Evolutionary conservation across 2,329 filamentous ascomycete genomes (phyloP).

Genomic region (Neofusicoccum kwambonambiense): DNA sequence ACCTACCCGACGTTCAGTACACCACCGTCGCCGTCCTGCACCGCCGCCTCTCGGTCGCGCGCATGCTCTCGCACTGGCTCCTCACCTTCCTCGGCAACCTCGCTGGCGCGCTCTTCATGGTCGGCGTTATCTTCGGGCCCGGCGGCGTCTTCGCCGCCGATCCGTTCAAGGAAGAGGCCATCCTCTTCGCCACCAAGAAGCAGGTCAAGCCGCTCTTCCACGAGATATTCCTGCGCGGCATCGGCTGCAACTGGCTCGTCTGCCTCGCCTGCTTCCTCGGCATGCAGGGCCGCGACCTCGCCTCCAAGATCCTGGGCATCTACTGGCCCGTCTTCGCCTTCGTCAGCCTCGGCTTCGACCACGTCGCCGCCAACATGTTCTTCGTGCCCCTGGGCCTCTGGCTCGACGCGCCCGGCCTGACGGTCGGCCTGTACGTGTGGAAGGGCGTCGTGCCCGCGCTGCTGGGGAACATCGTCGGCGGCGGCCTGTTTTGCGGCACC

Average conservation of each 20-base stretch:
- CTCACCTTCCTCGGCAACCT: conserved; percentile 52
- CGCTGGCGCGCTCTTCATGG: conserved; percentile 50
- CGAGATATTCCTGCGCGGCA: conserved; percentile 25
- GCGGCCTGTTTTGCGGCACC: conserved; percentile 13
- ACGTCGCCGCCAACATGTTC: conserved; percentile 33
- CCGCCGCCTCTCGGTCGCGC: conserved; percentile 31
- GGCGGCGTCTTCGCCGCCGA: conserved; percentile 44
- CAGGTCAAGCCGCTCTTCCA: conserved; percentile 23
- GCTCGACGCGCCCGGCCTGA: conserved; percentile 22
- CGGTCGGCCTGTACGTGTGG: conserved; percentile 29
- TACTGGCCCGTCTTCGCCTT: conserved; percentile 30
- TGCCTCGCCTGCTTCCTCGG: conserved; percentile 27
- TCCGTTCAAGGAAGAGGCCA: conserved; percentile 22
- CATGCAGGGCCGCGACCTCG: conserved; percentile 24
- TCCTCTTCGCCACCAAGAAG: conserved; percentile 23
- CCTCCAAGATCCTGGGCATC: conserved; percentile 27
- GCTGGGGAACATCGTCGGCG: conserved; percentile 28
- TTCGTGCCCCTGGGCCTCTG: conserved; percentile 29
- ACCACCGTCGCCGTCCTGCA: conserved; percentile 24
- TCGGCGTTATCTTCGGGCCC: conserved; percentile 51
- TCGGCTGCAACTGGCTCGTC: conserved; percentile 29
- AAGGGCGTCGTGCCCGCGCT: conserved; percentile 28
- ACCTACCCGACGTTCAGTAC: neutral
- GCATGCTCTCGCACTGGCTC: conserved; percentile 44
- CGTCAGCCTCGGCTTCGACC: conserved; percentile 27